Base-by-base conservation (phyloP, 2,329 filamentous ascomycete species). In the Davidsoniella neocaledoniae region DNA sequence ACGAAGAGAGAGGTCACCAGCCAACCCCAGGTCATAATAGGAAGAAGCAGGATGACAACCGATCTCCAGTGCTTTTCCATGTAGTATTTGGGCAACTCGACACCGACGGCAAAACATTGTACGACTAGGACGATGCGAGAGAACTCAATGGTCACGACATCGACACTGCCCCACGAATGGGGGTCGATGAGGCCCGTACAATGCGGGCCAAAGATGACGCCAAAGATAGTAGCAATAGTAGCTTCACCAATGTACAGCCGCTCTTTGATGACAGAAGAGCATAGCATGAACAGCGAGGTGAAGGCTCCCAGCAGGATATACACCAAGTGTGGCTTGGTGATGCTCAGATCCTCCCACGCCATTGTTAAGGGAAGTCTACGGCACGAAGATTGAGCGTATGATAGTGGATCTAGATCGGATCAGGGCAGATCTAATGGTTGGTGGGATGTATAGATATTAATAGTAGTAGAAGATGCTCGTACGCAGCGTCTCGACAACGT, bases 31-130 rank as follows among this genome's bases (percentile, higher is more conserved):
- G 87, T 93, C 91, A 98, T 98, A 66, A 98, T 88, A 2, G 91
- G 91, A 4, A 98, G 69, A 43, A 98, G 76, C 53, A 98, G 71
- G 59, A 94, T 77, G 12, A 83, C 69, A 54, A 98, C 91, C 1
- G 90, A 96, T 60, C 76, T 83, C 91, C 91, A 98, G 66, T 98
- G 91, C 58, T 79, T 82, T 62, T 96, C 91, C 91, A 98, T 98
- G 69, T 98, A 98, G 55, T 81, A 83, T 63, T 85, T 86, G 26
- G 86, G 86, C 72, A 94, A 69, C 67, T 94, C 86, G 67, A 94
- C 86, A 48, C 86, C 86, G 47, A 94, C 80, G 60, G 86, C 86
- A 63, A 94, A 94, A 67, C 86, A 93, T 69, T 94, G 87, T 29
- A 94, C 85, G 55, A 93, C 86, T 41, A 93, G 74, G 55, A 94